Percentiles rank a stretch among this genome's conserved stretches.
phyloP scores from a whole-genome alignment of 2,329 filamentous ascomycete genomes.

The Magnaporthiopsis incrustans region DNA sequence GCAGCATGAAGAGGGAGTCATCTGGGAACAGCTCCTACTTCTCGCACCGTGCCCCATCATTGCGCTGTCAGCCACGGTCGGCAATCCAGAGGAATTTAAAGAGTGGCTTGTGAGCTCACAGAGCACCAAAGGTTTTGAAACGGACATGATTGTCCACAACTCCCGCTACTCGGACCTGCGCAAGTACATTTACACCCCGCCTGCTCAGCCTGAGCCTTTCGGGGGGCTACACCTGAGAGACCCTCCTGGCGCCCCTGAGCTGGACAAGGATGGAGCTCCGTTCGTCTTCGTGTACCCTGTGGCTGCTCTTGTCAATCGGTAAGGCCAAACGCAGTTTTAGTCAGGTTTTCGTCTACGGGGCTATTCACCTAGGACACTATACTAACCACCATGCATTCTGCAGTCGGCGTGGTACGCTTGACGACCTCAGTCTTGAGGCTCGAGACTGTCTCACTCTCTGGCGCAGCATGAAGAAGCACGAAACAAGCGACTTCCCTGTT shows the following conservation, averaged over 20 bases:
- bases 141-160: constrained; percentile 61
- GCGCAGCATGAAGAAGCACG: constrained; percentile 51
- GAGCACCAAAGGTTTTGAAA: constrained; percentile 49
- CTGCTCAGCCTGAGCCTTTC: constrained; percentile 34
- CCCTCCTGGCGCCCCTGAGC: constrained; percentile 32
- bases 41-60: constrained; percentile 71
- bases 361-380: background rate
- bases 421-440: constrained; percentile 62
- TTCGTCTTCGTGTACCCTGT: constrained; percentile 61
- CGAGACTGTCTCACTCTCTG: constrained; percentile 62
- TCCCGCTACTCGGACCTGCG: constrained; percentile 69
- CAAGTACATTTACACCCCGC: constrained; percentile 61
- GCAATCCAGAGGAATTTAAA: constrained; percentile 63
- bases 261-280: constrained; percentile 35
- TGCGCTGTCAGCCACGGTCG: constrained; percentile 71
- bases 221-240: constrained; percentile 36
- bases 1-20: constrained; percentile 64
- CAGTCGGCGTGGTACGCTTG: constrained; percentile 51
- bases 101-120: constrained; percentile 61
- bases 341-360: no score
- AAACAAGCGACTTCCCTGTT: constrained; percentile 43
- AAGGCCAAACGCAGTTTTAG: constrained; percentile 8
- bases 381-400: constrained; percentile 8
- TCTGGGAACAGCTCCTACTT: constrained; percentile 73
- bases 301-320: constrained; percentile 51